Base-by-base conservation (phyloP, 768 basidiomycete species). In the Tulasnella sp. region DNA sequence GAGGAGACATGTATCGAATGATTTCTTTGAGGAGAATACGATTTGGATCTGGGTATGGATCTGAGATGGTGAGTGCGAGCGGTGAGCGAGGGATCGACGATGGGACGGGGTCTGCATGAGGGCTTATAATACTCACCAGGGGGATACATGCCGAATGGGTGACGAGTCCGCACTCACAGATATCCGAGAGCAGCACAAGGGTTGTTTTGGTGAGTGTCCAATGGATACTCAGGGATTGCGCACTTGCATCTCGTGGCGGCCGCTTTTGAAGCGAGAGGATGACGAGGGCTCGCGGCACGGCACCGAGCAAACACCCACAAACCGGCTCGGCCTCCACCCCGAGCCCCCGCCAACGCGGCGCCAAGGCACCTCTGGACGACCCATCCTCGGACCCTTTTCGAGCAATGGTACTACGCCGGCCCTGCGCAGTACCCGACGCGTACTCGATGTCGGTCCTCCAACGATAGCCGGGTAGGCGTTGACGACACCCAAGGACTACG, bases 1-100 rank as follows among this genome's bases (percentile, higher is more conserved):
- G 61, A 67, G 61, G 61, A 67, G 61, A 67, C 61, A 67, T 67
- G 61, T 67, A 67, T 67, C 61, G 61, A 35, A 67, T 67, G 61
- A 67, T 9, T 67, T 67, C 61, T 35, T 67, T 67, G 61, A 67
- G 10, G 16, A 67, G 61, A 26, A 26, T 35, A 29, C 61, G 61
- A 13, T 67, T 67, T 67, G 61, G 23, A 32, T 26, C 23, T 35
- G 32, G 15, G 61, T 67, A 67, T 29, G 61, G 61, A 67, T 67
- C 61, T 67, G 61, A 67, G 51, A 67, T 13, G 61, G 4, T 35
- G 61, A 35, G 29, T 35, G 61, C 26, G 23, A 11, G 32, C 35
- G 61, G 61, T 67, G 61, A 67, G 26, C 61, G 61, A 32, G 61
- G 15, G 61, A 67, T 67, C 61, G 61, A 16, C 29, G 11, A 5